Conservation (phyloP, 2,329 filamentous ascomycete species). For the Verticillium albo-atrum region DNA sequence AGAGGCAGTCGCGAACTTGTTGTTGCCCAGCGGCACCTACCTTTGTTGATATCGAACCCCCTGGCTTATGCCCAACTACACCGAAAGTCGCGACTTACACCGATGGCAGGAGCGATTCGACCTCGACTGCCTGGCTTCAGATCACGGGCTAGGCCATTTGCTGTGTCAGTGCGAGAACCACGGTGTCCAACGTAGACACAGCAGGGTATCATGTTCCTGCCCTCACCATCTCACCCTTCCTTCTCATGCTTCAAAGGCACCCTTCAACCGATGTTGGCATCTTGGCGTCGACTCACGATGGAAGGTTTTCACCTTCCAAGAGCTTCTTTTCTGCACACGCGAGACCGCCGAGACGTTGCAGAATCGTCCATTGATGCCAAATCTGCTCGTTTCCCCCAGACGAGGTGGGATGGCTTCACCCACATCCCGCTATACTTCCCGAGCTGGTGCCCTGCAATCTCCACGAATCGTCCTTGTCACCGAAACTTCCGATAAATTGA, state of each 20-base stretch:
- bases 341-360: neutral
- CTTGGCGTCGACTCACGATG: neutral
- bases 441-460: neutral
- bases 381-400: neutral
- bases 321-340: neutral
- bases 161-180: too few species aligned
- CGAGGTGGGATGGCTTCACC: neutral
- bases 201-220: too few species aligned
- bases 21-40: too few species aligned
- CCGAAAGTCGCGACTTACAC: too few species aligned
- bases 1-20: too few species aligned
- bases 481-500: neutral
- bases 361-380: neutral
- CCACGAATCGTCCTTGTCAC: neutral
- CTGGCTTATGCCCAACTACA: too few species aligned
- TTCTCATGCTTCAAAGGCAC: neutral
- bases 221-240: too few species aligned
- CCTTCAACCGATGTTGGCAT: neutral
- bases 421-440: neutral
- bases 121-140: too few species aligned
- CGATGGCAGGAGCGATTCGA: too few species aligned
- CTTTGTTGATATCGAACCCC: too few species aligned
- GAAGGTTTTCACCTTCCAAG: neutral
- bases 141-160: too few species aligned
- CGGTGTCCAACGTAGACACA: too few species aligned